A percentile compares a stretch with the other conserved stretches of the same genome.
These are phyloP conservation scores for Tephrocybe sp. DNA, from an alignment of 768 basidiomycete genomes.

Conservation along the genomic window DNA sequence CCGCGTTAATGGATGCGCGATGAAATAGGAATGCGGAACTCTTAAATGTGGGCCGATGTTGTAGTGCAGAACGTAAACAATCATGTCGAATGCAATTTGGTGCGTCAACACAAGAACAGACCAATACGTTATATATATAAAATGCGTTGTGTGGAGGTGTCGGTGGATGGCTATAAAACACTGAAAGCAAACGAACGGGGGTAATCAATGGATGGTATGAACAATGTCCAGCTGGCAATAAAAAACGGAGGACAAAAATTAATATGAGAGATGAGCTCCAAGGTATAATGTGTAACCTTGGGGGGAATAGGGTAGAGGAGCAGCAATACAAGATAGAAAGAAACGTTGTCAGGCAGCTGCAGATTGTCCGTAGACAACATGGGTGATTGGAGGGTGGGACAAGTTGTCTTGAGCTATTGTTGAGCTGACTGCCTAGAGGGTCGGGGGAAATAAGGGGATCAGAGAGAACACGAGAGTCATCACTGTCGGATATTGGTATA, in stretches of 20 bases:
- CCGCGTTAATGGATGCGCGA: too few species aligned
- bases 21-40: too few species aligned
- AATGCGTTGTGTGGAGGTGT: neutral
- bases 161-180: slow-evolving; percentile 4
- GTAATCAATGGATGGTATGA: neutral
- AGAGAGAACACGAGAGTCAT: neutral
- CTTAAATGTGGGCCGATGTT: too few species aligned
- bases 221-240: neutral
- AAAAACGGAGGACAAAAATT: neutral
- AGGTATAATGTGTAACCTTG: too few species aligned
- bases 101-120: neutral
- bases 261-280: neutral
- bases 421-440: neutral
- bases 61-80: too few species aligned
- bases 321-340: neutral
- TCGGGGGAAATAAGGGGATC: neutral
- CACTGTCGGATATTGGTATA: slow-evolving; percentile 63
- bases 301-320: neutral
- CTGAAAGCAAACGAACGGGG: neutral
- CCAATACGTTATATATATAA: slow-evolving; percentile 6
- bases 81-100: neutral
- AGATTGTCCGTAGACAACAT: neutral
- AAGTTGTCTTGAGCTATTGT: neutral
- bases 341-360: neutral
- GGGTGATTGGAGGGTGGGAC: neutral